A percentile compares a stretch with the other conserved stretches of the same genome.
These are phyloP conservation scores for Epichloe amarillans DNA, from an alignment of 2,329 filamentous ascomycete genomes.

Conservation along the genomic window DNA sequence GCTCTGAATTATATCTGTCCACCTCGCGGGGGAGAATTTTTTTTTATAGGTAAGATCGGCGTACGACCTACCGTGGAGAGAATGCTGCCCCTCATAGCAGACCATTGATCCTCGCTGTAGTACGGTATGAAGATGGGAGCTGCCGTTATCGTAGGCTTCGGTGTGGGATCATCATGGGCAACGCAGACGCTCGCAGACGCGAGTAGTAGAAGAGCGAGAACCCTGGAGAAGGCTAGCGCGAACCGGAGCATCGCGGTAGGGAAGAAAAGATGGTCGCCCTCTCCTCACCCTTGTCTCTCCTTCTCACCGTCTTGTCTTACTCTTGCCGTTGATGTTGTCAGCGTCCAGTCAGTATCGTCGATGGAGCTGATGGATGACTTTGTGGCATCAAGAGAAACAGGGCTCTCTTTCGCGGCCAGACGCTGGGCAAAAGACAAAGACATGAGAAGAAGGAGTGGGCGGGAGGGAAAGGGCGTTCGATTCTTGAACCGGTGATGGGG, in stretches of 20 bases:
- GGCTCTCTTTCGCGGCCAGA: neutral
- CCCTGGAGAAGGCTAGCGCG: neutral
- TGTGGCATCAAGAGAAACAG: neutral
- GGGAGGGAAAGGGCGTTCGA: neutral
- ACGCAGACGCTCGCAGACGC: neutral
- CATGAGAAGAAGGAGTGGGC: neutral
- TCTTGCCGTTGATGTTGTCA: neutral
- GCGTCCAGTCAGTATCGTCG: neutral
- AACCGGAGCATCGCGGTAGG: neutral
- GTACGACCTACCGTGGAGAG: slow-evolving; percentile 25
- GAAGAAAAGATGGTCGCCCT: neutral
- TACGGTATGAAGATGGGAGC: slow-evolving; percentile 33
- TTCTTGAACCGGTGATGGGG: neutral
- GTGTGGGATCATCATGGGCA: slow-evolving; percentile 6
- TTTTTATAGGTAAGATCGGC: neutral
- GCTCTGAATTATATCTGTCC: neutral
- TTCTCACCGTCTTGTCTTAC: neutral
- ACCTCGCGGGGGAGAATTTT: neutral
- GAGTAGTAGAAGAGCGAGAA: slow-evolving; percentile 11
- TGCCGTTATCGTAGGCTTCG: slow-evolving; percentile 20
- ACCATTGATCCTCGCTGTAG: slow-evolving; percentile 29
- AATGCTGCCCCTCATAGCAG: slow-evolving; percentile 31
- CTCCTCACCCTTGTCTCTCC: neutral
- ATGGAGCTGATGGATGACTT: neutral
- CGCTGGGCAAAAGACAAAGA: neutral